Base-by-base conservation (phyloP, 2,329 filamentous ascomycete genomes). In the Teratosphaeria nubilosa region DNA sequence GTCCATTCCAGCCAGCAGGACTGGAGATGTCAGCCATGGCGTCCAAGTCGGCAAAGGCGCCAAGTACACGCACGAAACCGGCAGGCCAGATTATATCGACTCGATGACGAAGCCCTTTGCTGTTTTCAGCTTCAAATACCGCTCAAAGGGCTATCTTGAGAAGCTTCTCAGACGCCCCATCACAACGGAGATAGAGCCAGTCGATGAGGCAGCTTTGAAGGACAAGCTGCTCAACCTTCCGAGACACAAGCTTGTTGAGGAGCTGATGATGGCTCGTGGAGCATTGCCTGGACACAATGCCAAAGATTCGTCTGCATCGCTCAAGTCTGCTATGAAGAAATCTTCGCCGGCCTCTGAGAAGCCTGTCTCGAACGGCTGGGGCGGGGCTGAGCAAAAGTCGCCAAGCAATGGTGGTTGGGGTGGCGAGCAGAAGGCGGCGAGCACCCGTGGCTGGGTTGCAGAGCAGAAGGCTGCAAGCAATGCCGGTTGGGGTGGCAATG, bases 111-210 rank as follows among this genome's bases (percentile, higher is more conserved):
- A 62, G 52, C 73, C 75, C 25, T 79, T 77, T 59, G 77, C 76
- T 0, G 73, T 78, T 11, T 79, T 79, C 64, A 70, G 71, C n/a
- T 79, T 79, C 71, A 75, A 75, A 56, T 79, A 78, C 59, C 71
- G 76, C 2, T 72, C 68, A 56, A 65, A 60, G 55, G 63, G 61
- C 37, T 63, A 67, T 16, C 62, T 78, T 32, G 66, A 71, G 60
- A 62, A 67, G 50, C 70, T 77, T 32, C 64, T 76, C 20, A 63
- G 62, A 16, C 58, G 61, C 11, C 66, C 64, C 22, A 63, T 70
- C 45, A 58, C 64, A 24, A 67, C 60, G 37, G 67, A 66, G 20
- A 57, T 60, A 16, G 55, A 62, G 55, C 54, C 62, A 32, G 60
- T 66, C 16, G 58, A 60, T 0, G 20, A 63, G 30, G 58, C 64